A percentile compares a stretch with the other conserved stretches of the same genome.
phyloP scores from a whole-genome alignment of 139 green algal genomes.

The Mesotaenium endlicherianum region DNA sequence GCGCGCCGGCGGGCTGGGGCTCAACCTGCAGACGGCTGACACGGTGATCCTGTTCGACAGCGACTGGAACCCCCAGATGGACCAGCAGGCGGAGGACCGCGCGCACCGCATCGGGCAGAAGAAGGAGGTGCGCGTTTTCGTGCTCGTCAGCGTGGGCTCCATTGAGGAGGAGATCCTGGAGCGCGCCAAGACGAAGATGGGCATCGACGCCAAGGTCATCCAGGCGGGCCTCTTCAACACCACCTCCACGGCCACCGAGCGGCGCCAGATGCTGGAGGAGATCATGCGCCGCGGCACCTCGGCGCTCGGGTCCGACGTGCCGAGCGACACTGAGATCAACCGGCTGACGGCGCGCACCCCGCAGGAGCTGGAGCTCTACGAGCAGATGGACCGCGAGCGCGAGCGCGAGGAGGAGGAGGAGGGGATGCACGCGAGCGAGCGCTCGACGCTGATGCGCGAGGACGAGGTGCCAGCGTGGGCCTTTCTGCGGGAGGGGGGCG shows the following conservation, averaged over 20 bases:
- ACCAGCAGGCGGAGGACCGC: slow-evolving; percentile 72
- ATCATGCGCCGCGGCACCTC: slow-evolving; percentile 57
- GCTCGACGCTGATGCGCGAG: slow-evolving; percentile 48
- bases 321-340: slow-evolving; percentile 63
- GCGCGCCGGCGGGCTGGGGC: slow-evolving; percentile 70
- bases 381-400: slow-evolving; percentile 62
- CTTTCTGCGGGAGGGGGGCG: slow-evolving; percentile 21
- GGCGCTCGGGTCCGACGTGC: slow-evolving; percentile 46
- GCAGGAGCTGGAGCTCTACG: slow-evolving; percentile 65
- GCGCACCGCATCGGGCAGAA: slow-evolving; percentile 75
- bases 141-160: slow-evolving; percentile 68
- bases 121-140: slow-evolving; percentile 71
- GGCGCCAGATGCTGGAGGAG: slow-evolving; percentile 60
- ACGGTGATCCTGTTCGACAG: slow-evolving; percentile 77
- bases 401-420: neutral
- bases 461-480: slow-evolving; percentile 64
- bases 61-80: slow-evolving; percentile 74
- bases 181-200: slow-evolving; percentile 69
- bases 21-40: slow-evolving; percentile 83
- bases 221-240: slow-evolving; percentile 50
- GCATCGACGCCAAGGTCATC: slow-evolving; percentile 76
- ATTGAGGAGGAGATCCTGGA: slow-evolving; percentile 79
- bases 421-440: neutral
- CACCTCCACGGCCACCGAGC: slow-evolving; percentile 43
- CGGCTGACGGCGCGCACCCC: slow-evolving; percentile 59